Base-by-base conservation (phyloP, 1,284 basidiomycete genomes). In the Ganoderma sinense region DNA sequence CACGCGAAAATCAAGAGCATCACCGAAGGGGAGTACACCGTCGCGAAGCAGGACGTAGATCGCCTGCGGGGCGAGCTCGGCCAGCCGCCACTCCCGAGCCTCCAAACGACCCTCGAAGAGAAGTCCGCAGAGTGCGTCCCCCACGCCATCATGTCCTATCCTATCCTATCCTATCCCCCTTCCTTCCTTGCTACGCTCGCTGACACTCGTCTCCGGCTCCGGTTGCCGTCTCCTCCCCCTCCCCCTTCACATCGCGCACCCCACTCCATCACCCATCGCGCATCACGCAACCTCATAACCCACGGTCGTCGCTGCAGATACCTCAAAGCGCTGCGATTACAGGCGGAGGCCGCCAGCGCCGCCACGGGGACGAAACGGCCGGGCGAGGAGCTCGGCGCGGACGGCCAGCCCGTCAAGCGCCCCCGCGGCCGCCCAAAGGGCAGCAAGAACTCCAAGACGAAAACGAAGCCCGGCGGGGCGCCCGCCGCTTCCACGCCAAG, bases 41-140 rank as follows among this genome's bases (percentile, higher is more conserved):
- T 80, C 11, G 90, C 92, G 4, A 94, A 94, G 79, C 80, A 80
- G 39, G 92, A 94, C 72, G 93, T 94, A 56, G 93, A 94, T 76
- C 82, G 85, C 64, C 82, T 94, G 55, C 87, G 93, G 62, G 84
- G 84, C 65, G 93, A 94, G 76, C 88, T 94, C 10, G 93, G 92
- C 1, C 90, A 94, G 76, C 82, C 87, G 1, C 88, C 93, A 2
- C 78, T 94, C 29, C 92, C 92, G 2, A 89, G 85, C 75, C 76
- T 94, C 36, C 91, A 94, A 74, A 82, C 82, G 48, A 92, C 89
- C 36, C 79, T 94, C 53, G 92, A 94, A 63, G 93, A 94, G 75
- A 92, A 91, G 78, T 86, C 87, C 40, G 84, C 87, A 31, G 88
- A 90, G 92, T 94, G 76, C 81, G 56, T 66, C 64, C 65, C 33